Evolutionary conservation across 2,329 filamentous ascomycete species (phyloP).

Genomic region (Exophiala calicioides): DNA sequence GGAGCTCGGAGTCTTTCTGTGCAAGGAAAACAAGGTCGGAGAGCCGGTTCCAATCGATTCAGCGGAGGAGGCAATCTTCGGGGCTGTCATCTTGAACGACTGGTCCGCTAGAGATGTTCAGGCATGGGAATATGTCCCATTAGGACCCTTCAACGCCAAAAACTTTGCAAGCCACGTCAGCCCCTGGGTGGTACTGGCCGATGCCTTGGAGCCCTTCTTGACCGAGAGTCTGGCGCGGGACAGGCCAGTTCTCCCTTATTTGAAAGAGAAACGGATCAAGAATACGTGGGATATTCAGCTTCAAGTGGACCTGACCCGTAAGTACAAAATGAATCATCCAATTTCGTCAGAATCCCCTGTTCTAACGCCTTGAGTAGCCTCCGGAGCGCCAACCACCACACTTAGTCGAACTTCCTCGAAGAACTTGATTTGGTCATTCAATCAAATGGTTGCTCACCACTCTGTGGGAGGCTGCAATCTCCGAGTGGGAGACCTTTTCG

Average conservation of each 20-base stretch:
- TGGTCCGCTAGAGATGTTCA: slow-evolving; percentile 85
- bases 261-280: slow-evolving; percentile 61
- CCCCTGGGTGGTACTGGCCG: slow-evolving; percentile 75
- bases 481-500: slow-evolving; percentile 71
- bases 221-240: slow-evolving; percentile 57
- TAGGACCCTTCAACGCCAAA: slow-evolving; percentile 81
- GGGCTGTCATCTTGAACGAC: slow-evolving; percentile 80
- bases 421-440: slow-evolving; percentile 75
- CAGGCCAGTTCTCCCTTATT: slow-evolving; percentile 59
- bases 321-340: slow-evolving; percentile 32
- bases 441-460: slow-evolving; percentile 81
- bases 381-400: slow-evolving; percentile 55
- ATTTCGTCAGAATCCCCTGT: slow-evolving; percentile 5
- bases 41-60: slow-evolving; percentile 62
- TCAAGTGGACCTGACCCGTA: slow-evolving; percentile 63
- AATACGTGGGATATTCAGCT: slow-evolving; percentile 70
- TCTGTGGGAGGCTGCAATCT: slow-evolving; percentile 74
- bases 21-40: slow-evolving; percentile 65
- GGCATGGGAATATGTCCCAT: slow-evolving; percentile 78
- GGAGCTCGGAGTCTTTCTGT: slow-evolving; percentile 75
- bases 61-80: slow-evolving; percentile 73
- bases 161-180: slow-evolving; percentile 79
- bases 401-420: slow-evolving; percentile 63
- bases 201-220: slow-evolving; percentile 71
- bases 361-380: no score